Evolutionary conservation across 2,329 filamentous ascomycete genomes (phyloP), one percentile per base, ranked within the genome.

Genomic region (Chalara sp.): DNA sequence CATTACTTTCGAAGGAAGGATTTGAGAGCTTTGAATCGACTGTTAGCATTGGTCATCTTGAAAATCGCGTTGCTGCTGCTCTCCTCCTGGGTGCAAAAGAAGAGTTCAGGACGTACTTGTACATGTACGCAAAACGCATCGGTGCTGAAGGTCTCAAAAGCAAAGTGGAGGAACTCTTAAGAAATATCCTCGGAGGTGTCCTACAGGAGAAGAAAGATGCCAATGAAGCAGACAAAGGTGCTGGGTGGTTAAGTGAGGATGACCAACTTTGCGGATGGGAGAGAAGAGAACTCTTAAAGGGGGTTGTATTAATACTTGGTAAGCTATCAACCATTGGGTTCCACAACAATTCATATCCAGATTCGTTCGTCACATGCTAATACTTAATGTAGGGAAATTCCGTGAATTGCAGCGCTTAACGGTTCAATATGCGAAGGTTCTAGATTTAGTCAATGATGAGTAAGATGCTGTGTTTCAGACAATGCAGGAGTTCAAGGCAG

Each of bases 61-160:
- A 99, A 68, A 97, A 96, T 63, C 82, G 95, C 39, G 84, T 99
- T 44, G 92, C 93, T 2, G 95, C 89, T 4, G 89, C 93, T 0
- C 72, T 95, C 64, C 86, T 89, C 53, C 73, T 99, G 1, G 88
- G 86, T 4, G 86, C 93, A 0, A 86, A 83, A 60, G 91, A 97
- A 52, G 93, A 99, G 66, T 99, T 97, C 71, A 83, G 89, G 51
- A 76, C 96, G 1, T 97, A 97, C 63, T 73, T 99, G n/a, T 86
- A 90, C 63, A 97, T 97, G 90, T 99, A 99, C 63, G 92, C 91
- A 4, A 97, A 96, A 72, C 84, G 93, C 0, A 80, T 99, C 5
- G 93, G 93, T 1, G 89, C 90, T 0, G 95, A 99, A 67, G 90
- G 90, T 0, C 73, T 92, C 47, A 83, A 86, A 59, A 78, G 81